Conservation (phyloP, 1,284 basidiomycete genomes). For the Gymnopus androsaceus region DNA sequence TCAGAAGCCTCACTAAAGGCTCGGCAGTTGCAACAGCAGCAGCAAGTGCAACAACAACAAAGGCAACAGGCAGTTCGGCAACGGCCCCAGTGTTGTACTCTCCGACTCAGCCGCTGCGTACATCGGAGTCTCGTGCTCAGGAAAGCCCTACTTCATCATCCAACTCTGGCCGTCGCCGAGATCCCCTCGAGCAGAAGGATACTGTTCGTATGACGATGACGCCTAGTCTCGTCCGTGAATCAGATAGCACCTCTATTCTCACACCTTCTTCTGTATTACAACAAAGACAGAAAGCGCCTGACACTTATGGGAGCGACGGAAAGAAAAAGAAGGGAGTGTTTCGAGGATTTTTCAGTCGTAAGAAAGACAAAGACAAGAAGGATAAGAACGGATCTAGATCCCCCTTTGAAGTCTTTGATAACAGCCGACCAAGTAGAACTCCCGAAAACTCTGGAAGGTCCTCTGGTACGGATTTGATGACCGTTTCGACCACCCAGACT, state of each 20-base stretch:
- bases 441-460: conserved; percentile 43
- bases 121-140: conserved; percentile 36
- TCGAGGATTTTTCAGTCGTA: conserved; percentile 71
- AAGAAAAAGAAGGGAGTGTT: conserved; percentile 77
- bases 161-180: conserved; percentile 6
- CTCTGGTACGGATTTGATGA: background rate
- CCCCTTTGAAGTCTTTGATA: conserved; percentile 9
- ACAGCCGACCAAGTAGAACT: conserved; percentile 55
- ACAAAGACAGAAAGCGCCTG: conserved; percentile 54
- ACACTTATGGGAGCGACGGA: conserved; percentile 35
- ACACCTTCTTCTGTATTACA: no score
- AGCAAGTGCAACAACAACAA: conserved; percentile 24
- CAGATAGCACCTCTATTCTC: conserved; percentile 36
- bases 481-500: conserved; percentile 45
- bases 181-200: conserved; percentile 37
- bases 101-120: conserved; percentile 27
- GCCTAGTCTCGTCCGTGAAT: conserved; percentile 69
- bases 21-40: conserved; percentile 28
- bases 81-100: background rate
- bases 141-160: conserved; percentile 20
- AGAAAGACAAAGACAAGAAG: conserved; percentile 70
- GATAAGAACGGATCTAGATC: conserved; percentile 29
- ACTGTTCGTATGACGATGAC: conserved; percentile 78
- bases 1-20: conserved; percentile 12
- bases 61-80: conserved; percentile 28